phyloP scores from a whole-genome alignment of 169 alveolate species.

The Cryptosporidium meleagridis region DNA sequence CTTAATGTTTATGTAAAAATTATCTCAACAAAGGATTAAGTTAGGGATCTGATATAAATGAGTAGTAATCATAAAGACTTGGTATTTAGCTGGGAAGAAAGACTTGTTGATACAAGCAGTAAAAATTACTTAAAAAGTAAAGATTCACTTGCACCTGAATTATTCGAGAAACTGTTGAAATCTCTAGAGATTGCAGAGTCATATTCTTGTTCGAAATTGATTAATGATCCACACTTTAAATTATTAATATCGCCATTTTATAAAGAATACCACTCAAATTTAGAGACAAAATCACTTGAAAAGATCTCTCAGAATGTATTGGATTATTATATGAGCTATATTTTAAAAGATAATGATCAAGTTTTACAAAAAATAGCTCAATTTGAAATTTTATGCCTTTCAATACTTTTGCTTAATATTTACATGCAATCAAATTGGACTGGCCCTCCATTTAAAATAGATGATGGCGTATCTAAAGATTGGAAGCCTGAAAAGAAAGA shows the following conservation, averaged over 20 bases:
- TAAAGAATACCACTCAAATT: constrained; percentile 18
- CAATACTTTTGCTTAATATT: constrained; percentile 43
- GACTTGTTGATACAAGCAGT: constrained; percentile 1
- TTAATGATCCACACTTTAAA: neutral
- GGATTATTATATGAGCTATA: constrained; percentile 28
- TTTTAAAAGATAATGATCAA: constrained; percentile 1
- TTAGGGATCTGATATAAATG: constrained; percentile 2
- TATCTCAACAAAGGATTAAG: neutral
- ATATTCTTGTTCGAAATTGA: constrained; percentile 2
- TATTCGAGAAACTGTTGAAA: constrained; percentile 17
- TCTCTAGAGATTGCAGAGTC: constrained; percentile 41
- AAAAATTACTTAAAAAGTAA: neutral
- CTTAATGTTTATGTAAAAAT: neutral
- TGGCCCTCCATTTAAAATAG: constrained; percentile 53
- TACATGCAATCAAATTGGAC: constrained; percentile 73
- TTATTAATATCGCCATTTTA: constrained; percentile 7
- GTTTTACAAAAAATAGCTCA: constrained; percentile 13
- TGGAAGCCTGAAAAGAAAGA: constrained; percentile 8
- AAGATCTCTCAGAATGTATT: neutral
- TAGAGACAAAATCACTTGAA: constrained; percentile 15
- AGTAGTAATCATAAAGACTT: neutral
- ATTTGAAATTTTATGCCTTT: constrained; percentile 50
- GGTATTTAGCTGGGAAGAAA: constrained; percentile 43
- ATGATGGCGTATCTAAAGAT: constrained; percentile 5
- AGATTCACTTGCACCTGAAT: neutral